phyloP scores from a whole-genome alignment of 1,284 basidiomycete genomes.

The Fomitopsis betulina region DNA sequence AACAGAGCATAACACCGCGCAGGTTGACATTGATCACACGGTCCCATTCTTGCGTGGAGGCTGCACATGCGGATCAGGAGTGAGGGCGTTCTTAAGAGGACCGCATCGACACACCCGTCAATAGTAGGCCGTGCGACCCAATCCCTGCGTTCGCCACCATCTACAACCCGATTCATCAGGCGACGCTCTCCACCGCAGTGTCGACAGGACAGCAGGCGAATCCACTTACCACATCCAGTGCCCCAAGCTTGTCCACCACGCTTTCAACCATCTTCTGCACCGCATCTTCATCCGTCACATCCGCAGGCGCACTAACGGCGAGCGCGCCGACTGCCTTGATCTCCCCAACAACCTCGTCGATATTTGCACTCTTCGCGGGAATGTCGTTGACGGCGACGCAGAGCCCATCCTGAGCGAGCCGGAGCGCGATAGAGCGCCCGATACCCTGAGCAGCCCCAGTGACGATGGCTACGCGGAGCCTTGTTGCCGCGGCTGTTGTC shows the following conservation, averaged over 20 bases:
- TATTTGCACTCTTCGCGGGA: conserved; percentile 15
- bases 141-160: conserved; percentile 32
- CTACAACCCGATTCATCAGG: neutral
- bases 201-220: too few relatives aligned
- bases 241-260: conserved; percentile 8
- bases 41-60: conserved; percentile 20
- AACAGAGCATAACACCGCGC: conserved; percentile 28
- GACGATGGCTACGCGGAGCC: too few relatives aligned
- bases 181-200: too few relatives aligned
- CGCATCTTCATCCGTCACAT: conserved; percentile 32
- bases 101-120: neutral
- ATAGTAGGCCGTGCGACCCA: neutral
- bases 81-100: neutral
- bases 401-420: conserved; percentile 37
- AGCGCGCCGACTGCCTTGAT: conserved; percentile 25
- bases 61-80: conserved; percentile 2
- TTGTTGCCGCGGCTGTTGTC: too few relatives aligned
- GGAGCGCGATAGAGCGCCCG: conserved; percentile 33
- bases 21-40: conserved; percentile 25
- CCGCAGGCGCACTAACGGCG: conserved; percentile 22
- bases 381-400: conserved; percentile 35
- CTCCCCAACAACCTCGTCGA: conserved; percentile 24
- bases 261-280: conserved; percentile 30
- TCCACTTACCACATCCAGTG: conserved; percentile 4
- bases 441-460: conserved; percentile 35